Conservation (phyloP, 768 basidiomycete species). For the Albatrellus ellisii region DNA sequence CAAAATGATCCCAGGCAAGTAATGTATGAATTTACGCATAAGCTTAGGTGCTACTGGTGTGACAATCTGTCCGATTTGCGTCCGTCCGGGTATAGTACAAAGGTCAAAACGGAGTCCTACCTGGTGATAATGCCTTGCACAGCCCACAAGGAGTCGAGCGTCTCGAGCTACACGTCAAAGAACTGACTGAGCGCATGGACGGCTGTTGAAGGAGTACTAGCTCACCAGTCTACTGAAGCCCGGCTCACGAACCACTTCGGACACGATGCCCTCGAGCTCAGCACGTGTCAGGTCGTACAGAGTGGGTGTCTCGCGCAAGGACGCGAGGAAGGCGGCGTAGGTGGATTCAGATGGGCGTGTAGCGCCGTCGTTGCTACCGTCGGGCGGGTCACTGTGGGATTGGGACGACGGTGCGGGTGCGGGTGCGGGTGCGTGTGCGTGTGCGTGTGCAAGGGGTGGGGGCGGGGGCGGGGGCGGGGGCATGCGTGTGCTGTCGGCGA, state of each 20-base stretch:
- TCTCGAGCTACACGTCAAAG: conserved; percentile 27
- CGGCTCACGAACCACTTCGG: conserved; percentile 56
- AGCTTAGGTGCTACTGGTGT: too few relatives aligned
- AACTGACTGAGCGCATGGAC: not conserved
- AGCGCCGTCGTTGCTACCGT: conserved; percentile 5
- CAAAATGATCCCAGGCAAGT: too few relatives aligned
- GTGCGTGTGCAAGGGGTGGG: conserved; percentile 1
- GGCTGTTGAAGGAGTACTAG: too few relatives aligned
- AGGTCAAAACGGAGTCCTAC: too few relatives aligned
- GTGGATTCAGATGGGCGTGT: conserved; percentile 4
- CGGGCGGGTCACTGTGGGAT: too few relatives aligned
- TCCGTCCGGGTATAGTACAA: too few relatives aligned
- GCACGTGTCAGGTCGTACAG: conserved; percentile 40
- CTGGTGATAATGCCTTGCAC: conserved; percentile 14
- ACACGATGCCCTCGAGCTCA: conserved; percentile 43
- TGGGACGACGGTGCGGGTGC: too few relatives aligned
- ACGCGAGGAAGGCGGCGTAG: conserved; percentile 20
- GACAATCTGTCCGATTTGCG: too few relatives aligned
- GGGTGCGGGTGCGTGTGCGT: conserved; percentile 3
- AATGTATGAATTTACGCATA: too few relatives aligned
- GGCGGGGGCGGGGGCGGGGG: not conserved
- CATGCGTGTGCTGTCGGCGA: not conserved
- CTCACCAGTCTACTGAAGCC: conserved; percentile 68
- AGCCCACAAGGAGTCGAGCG: conserved; percentile 37
- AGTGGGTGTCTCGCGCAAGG: conserved; percentile 29